Percentiles rank a stretch among this genome's conserved stretches.
Conservation (phyloP, 2,329 filamentous ascomycete species). For the Exophiala alcalophila region DNA sequence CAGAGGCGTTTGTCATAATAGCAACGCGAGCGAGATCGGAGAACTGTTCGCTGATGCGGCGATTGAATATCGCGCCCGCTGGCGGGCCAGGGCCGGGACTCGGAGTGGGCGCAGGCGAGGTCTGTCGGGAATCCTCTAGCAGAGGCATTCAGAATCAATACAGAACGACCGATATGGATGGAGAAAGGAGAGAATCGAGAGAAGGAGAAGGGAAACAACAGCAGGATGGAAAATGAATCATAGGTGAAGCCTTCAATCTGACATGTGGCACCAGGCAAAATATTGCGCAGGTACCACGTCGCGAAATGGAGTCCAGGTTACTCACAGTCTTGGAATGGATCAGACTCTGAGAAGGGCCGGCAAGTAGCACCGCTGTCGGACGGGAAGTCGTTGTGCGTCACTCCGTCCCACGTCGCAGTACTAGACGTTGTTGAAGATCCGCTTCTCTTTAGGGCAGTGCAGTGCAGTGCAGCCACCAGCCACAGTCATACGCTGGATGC, state of each 20-base stretch:
- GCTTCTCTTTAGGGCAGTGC: too few relatives aligned
- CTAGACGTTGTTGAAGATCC: too few relatives aligned
- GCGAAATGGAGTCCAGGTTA: too few relatives aligned
- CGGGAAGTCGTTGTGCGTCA: too few relatives aligned
- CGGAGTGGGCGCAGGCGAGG: constrained; percentile 7
- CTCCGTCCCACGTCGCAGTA: too few relatives aligned
- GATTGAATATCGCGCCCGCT: constrained; percentile 6
- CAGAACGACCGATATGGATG: not conserved
- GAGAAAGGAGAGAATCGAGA: not conserved
- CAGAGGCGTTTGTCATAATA: constrained; percentile 26
- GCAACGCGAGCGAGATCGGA: constrained; percentile 24
- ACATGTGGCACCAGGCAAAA: too few relatives aligned
- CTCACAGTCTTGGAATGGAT: too few relatives aligned
- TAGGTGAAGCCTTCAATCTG: constrained; percentile 1
- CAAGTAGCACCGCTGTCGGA: too few relatives aligned
- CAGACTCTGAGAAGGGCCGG: too few relatives aligned
- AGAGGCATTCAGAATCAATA: constrained; percentile 25
- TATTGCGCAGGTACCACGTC: too few relatives aligned
- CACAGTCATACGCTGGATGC: not conserved
- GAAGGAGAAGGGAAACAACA: constrained; percentile 6
- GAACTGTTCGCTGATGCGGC: constrained; percentile 22
- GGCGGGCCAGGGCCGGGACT: constrained; percentile 8
- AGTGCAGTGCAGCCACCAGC: too few relatives aligned
- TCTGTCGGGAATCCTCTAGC: constrained; percentile 22
- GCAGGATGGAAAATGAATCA: not conserved